Percentiles rank a stretch among this genome's conserved stretches.
Conservation (phyloP, 140 eudicot genomes). For the Oenanthe javanica region DNA sequence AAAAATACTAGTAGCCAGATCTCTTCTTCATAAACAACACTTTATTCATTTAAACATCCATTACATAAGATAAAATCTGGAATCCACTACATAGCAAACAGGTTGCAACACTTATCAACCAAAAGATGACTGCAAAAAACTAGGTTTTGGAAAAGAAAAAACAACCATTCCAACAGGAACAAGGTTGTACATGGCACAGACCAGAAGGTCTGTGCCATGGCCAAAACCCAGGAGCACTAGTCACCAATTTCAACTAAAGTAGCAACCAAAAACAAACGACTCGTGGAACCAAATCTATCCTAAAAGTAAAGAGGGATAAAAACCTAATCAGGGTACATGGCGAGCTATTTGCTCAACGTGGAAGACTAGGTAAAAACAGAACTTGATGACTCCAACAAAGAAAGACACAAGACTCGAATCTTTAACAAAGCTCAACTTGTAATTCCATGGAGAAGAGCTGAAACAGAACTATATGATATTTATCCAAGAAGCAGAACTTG, state of each 20-base stretch:
- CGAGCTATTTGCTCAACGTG: conserved; percentile 3
- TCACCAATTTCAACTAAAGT: conserved; percentile 22
- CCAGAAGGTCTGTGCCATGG: conserved; percentile 17
- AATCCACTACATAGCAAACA: conserved; percentile 25
- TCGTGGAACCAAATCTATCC: conserved; percentile 21
- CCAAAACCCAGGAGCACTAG: conserved; percentile 52
- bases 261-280: conserved; percentile 27
- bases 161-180: conserved; percentile 25
- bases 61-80: conserved; percentile 11
- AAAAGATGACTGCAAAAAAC: conserved; percentile 48
- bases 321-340: conserved; percentile 10
- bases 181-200: conserved; percentile 51
- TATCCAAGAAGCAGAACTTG: conserved; percentile 27
- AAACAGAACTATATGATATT: conserved; percentile 12
- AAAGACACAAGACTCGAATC: conserved; percentile 8
- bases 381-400: conserved; percentile 2
- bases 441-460: conserved; percentile 8
- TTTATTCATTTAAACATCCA: not conserved
- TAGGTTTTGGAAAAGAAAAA: conserved; percentile 41
- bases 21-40: not conserved
- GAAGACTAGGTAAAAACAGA: conserved; percentile 22
- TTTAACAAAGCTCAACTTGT: conserved; percentile 11
- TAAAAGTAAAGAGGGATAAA: conserved; percentile 5
- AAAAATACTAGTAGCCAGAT: not conserved
- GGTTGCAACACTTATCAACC: conserved; percentile 34